Conservation (phyloP, 208 protist species). For the Leishmania martiniquensis region DNA sequence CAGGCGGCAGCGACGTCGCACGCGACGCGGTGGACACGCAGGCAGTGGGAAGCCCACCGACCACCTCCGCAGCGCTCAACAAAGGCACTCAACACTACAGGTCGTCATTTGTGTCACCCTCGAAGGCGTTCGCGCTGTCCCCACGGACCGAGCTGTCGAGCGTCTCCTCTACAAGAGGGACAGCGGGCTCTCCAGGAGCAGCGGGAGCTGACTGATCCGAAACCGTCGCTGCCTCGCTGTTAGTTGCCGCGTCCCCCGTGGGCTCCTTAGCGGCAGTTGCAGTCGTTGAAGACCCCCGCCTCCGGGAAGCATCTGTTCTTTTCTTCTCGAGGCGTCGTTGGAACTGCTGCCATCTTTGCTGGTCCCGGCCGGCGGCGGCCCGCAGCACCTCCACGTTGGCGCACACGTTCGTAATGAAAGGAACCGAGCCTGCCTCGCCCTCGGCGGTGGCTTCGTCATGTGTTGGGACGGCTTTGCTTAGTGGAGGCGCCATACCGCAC, state of each 20-base stretch:
- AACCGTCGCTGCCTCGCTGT: background rate
- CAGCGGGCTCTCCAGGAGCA: background rate
- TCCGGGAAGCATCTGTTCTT: slow-evolving; percentile 1
- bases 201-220: background rate
- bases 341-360: slow-evolving; percentile 44
- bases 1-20: background rate
- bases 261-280: background rate
- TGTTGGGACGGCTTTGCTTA: background rate
- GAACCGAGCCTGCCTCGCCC: slow-evolving; percentile 20
- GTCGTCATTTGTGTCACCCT: background rate
- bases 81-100: background rate
- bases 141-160: background rate
- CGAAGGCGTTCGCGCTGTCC: background rate
- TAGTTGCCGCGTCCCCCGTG: background rate
- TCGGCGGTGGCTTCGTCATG: slow-evolving; percentile 12
- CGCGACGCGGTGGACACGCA: background rate
- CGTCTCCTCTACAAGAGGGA: background rate
- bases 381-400: slow-evolving; percentile 35
- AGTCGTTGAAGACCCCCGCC: background rate
- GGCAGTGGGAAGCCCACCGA: no score
- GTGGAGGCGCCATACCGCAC: slow-evolving; percentile 46
- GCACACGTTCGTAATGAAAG: slow-evolving; percentile 35
- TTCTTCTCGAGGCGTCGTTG: slow-evolving; percentile 30
- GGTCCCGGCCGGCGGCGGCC: slow-evolving; percentile 34
- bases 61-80: background rate